A percentile compares a stretch with the other conserved stretches of the same genome.
Evolutionary conservation across 108 stramenopile genomes (phyloP).

Genomic region (Phaeodactylum tricornutum): DNA sequence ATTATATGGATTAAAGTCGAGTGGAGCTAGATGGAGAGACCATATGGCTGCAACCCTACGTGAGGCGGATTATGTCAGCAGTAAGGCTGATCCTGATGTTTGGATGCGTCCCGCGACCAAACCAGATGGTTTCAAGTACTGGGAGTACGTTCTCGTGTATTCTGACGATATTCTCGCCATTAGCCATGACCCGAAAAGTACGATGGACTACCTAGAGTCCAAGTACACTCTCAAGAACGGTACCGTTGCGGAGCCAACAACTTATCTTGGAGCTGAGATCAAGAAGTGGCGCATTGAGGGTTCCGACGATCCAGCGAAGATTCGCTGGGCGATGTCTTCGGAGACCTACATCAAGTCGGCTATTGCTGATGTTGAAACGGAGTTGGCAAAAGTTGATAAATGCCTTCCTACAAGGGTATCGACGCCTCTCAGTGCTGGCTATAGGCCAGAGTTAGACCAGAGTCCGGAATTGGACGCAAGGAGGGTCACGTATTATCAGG

Average conservation of each 20-base stretch:
- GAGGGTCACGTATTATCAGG: constrained; percentile 11
- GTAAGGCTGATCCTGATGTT: constrained; percentile 19
- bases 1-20: constrained; percentile 27
- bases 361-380: constrained; percentile 8
- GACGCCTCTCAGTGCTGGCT: constrained; percentile 10
- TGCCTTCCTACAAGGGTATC: constrained; percentile 10
- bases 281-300: constrained; percentile 3
- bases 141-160: constrained; percentile 22
- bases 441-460: constrained; percentile 21
- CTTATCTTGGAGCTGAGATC: constrained; percentile 18
- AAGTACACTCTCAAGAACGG: constrained; percentile 14
- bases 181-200: background rate
- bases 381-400: constrained; percentile 9
- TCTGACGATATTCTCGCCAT: constrained; percentile 18
- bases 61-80: constrained; percentile 1
- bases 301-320: background rate
- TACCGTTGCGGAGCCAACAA: constrained; percentile 6
- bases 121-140: constrained; percentile 14
- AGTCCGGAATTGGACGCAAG: constrained; percentile 6
- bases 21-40: constrained; percentile 9
- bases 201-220: constrained; percentile 4
- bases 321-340: constrained; percentile 6
- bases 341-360: constrained; percentile 6
- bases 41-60: constrained; percentile 1
- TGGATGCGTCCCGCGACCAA: constrained; percentile 17